Conservation (phyloP, 2,329 filamentous ascomycete genomes). For the Microsporum ferrugineum region DNA sequence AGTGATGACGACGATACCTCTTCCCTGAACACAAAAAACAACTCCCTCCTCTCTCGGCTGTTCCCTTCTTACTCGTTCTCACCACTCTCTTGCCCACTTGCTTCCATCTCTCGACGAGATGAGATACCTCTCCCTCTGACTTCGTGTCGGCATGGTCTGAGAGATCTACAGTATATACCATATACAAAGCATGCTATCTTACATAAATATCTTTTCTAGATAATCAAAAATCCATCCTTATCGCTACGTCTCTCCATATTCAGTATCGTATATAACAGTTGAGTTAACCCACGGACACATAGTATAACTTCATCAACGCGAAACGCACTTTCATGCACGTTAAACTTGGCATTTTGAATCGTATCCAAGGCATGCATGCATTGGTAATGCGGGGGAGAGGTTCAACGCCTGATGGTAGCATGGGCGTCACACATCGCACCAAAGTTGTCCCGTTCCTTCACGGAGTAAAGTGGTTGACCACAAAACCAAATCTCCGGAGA, state of each 20-base stretch:
- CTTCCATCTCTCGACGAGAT: background rate
- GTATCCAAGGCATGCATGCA: background rate
- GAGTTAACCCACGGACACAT: background rate
- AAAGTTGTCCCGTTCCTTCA: background rate
- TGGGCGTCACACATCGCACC: too few relatives aligned
- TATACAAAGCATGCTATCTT: background rate
- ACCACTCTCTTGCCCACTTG: background rate
- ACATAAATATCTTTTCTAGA: background rate
- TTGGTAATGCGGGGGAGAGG: too few relatives aligned
- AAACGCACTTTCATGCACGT: background rate
- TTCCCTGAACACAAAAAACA: background rate
- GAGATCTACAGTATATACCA: constrained; percentile 2
- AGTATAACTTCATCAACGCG: background rate
- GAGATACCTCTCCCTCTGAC: background rate
- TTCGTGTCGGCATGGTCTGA: background rate
- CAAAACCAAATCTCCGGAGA: too few relatives aligned
- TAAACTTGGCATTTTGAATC: background rate
- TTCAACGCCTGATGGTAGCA: too few relatives aligned
- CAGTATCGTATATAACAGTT: background rate
- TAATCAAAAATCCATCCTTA: background rate
- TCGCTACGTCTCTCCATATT: background rate
- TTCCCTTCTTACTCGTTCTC: background rate
- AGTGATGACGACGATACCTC: constrained; percentile 2
- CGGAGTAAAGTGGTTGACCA: background rate
- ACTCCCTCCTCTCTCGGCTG: background rate